These are phyloP conservation scores for Fusarium subtropicale DNA, from an alignment of 2,329 filamentous ascomycete genomes.

Conservation along the genomic window DNA sequence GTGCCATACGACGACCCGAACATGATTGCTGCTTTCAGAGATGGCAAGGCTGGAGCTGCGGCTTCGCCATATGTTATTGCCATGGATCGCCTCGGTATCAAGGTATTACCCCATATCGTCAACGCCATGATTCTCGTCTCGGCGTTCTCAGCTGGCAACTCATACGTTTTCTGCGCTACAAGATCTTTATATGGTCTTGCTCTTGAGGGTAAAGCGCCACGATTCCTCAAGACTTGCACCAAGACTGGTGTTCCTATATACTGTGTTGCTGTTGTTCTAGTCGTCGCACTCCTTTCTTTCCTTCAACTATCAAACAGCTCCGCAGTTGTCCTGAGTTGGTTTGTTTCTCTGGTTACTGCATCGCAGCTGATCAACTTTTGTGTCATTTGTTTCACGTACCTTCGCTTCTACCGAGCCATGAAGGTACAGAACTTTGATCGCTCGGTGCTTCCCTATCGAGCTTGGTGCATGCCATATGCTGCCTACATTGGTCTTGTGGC, in stretches of 20 bases:
- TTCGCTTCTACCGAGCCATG: slow-evolving; percentile 77
- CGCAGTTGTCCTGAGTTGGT: slow-evolving; percentile 77
- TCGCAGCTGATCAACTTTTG: slow-evolving; percentile 80
- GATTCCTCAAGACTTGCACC: slow-evolving; percentile 70
- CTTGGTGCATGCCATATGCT: slow-evolving; percentile 75
- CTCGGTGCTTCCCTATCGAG: slow-evolving; percentile 75
- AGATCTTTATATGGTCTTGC: slow-evolving; percentile 76
- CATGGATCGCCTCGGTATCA: slow-evolving; percentile 74
- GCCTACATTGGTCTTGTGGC: slow-evolving; percentile 74
- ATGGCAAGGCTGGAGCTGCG: slow-evolving; percentile 72
- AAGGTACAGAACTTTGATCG: slow-evolving; percentile 76
- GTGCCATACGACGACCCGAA: slow-evolving; percentile 76
- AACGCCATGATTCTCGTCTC: slow-evolving; percentile 78
- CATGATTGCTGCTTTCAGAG: slow-evolving; percentile 69
- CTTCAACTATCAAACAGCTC: slow-evolving; percentile 75
- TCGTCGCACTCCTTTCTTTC: slow-evolving; percentile 78
- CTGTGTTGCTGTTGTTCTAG: slow-evolving; percentile 73
- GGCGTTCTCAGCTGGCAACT: slow-evolving; percentile 75
- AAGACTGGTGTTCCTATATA: slow-evolving; percentile 77
- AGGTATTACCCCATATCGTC: slow-evolving; percentile 74
- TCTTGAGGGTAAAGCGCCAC: slow-evolving; percentile 74
- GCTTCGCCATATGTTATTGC: slow-evolving; percentile 75
- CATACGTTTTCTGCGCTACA: slow-evolving; percentile 72
- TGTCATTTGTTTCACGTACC: slow-evolving; percentile 76
- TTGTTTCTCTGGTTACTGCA: slow-evolving; percentile 76